Percentiles rank a stretch among this genome's conserved stretches.
Evolutionary conservation across 164 flowering plant species (phyloP).

Genomic region (Vitis amurensis): DNA sequence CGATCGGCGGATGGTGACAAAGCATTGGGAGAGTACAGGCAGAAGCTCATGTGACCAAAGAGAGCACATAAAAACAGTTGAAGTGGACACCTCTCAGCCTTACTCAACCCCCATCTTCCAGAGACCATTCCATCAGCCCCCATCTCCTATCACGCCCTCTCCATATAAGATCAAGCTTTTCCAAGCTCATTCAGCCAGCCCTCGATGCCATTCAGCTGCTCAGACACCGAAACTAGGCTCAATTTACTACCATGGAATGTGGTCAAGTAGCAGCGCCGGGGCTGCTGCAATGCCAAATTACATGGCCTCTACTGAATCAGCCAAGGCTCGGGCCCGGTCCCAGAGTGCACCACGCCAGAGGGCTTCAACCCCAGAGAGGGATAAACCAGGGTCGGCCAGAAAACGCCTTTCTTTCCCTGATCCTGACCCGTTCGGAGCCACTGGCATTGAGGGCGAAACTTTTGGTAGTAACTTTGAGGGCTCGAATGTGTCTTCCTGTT

Average conservation of each 20-base stretch:
- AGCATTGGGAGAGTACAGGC: slow-evolving; percentile 28
- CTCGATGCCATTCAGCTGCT: slow-evolving; percentile 42
- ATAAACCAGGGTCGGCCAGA: slow-evolving; percentile 42
- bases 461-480: slow-evolving; percentile 28
- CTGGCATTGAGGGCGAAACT: slow-evolving; percentile 1
- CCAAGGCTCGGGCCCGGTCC: slow-evolving; percentile 69
- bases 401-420: slow-evolving; percentile 71
- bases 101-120: slow-evolving; percentile 10
- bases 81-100: slow-evolving; percentile 43
- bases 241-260: slow-evolving; percentile 14
- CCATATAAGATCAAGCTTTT: slow-evolving; percentile 44
- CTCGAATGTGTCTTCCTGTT: slow-evolving; percentile 45
- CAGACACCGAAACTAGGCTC: slow-evolving; percentile 40
- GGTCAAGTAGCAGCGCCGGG: neutral
- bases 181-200: slow-evolving; percentile 66
- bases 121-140: slow-evolving; percentile 18
- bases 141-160: slow-evolving; percentile 50
- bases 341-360: slow-evolving; percentile 65
- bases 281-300: slow-evolving; percentile 55
- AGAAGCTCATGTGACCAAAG: slow-evolving; percentile 44
- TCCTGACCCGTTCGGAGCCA: slow-evolving; percentile 28
- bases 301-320: slow-evolving; percentile 92
- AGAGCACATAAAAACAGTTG: slow-evolving; percentile 45
- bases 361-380: slow-evolving; percentile 63
- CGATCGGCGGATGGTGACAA: slow-evolving; percentile 29